Evolutionary conservation across 2,329 filamentous ascomycete species (phyloP).

Genomic region (Botryotinia narcissicola): DNA sequence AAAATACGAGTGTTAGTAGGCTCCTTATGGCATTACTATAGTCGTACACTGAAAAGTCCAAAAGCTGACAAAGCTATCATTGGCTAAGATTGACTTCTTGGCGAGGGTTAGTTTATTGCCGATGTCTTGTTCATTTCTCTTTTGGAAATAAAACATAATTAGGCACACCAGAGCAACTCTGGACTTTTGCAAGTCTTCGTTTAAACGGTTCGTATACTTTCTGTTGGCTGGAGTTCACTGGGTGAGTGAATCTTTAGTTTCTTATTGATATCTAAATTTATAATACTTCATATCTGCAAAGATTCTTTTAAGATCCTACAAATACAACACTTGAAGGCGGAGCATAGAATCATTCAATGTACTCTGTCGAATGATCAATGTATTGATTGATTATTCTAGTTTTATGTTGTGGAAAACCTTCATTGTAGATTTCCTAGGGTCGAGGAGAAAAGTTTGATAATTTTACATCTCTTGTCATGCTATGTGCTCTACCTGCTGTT

Average conservation of each 20-base stretch:
- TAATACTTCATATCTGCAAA: neutral
- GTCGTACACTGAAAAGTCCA: neutral
- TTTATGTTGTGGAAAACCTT: no score
- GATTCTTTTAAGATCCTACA: neutral
- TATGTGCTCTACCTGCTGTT: neutral
- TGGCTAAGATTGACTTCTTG: neutral
- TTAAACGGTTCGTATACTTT: neutral
- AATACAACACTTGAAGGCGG: no score
- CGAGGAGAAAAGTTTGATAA: neutral
- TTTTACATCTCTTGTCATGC: neutral
- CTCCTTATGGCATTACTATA: neutral
- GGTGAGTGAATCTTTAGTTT: neutral
- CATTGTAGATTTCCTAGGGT: neutral
- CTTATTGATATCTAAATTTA: no score
- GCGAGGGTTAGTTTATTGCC: neutral
- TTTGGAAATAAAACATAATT: neutral
- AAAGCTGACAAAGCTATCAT: neutral
- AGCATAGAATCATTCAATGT: neutral
- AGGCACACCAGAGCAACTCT: neutral
- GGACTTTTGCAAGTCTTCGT: neutral
- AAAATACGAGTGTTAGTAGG: neutral
- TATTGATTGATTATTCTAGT: fast-evolving
- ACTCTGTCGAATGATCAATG: neutral
- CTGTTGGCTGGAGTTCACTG: neutral
- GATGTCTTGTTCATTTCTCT: neutral